These are phyloP conservation scores for Pachysandra terminalis DNA, from an alignment of 164 flowering plant species.

Conservation along the genomic window DNA sequence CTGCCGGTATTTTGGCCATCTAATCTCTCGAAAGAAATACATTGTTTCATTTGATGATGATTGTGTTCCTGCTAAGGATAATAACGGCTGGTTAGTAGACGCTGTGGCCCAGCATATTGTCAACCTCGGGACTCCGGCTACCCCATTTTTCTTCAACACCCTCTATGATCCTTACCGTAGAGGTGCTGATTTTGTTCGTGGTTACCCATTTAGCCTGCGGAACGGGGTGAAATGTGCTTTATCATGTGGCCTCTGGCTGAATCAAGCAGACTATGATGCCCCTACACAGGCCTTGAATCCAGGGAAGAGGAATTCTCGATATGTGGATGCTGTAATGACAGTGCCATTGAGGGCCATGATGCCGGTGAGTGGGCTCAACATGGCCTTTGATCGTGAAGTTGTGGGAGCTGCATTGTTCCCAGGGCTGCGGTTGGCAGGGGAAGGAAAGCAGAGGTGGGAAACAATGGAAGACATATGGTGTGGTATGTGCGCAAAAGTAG, in stretches of 20 bases:
- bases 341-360: slow-evolving; percentile 64
- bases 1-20: slow-evolving; percentile 87
- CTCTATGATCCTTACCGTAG: slow-evolving; percentile 81
- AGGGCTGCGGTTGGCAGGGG: slow-evolving; percentile 63
- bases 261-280: slow-evolving; percentile 84
- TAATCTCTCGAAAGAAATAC: slow-evolving; percentile 70
- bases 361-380: slow-evolving; percentile 87
- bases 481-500: slow-evolving; percentile 80
- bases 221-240: slow-evolving; percentile 75
- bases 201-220: slow-evolving; percentile 91
- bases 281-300: slow-evolving; percentile 90
- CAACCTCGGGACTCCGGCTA: slow-evolving; percentile 79
- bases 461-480: slow-evolving; percentile 88
- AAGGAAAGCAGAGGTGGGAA: slow-evolving; percentile 91
- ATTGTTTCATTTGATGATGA: slow-evolving; percentile 81
- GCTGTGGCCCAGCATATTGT: slow-evolving; percentile 65
- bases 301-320: slow-evolving; percentile 45
- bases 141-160: slow-evolving; percentile 94
- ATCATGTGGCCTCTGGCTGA: slow-evolving; percentile 96
- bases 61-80: slow-evolving; percentile 74
- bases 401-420: slow-evolving; percentile 84
- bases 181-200: slow-evolving; percentile 94
- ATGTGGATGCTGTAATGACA: slow-evolving; percentile 88
- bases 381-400: slow-evolving; percentile 63
- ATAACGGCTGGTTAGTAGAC: slow-evolving; percentile 52